Base-by-base conservation (phyloP, 768 basidiomycete genomes). In the Leccinellum luteum region DNA sequence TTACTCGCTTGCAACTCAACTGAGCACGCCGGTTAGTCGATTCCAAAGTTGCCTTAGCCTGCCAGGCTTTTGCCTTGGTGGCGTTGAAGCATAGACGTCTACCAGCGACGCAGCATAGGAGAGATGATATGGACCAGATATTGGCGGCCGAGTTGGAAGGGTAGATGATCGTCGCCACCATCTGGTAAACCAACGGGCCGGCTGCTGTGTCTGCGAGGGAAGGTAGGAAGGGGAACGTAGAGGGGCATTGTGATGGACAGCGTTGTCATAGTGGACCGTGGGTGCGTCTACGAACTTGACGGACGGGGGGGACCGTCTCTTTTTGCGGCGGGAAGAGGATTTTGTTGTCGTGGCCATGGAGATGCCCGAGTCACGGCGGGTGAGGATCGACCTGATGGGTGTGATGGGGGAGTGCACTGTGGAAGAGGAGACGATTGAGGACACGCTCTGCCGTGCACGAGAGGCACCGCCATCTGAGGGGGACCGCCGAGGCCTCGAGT, bases 231-330 rank as follows among this genome's bases (percentile, higher is more conserved):
- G 57, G 1, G 63, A 62, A 34, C 48, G 64, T 2, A 41, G 61
- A 9, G 67, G 57, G 13, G 54, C 10, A 54, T 60, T 53, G 19
- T 38, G 32, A 56, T 64, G 64, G 10, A 59, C 17, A 25, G 44
- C 57, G 34, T 66, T 38, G 7, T 61, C 59, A 55, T 85, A 85
- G 65, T 86, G 80, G 9, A 87, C 76, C 3, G 79, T 86, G 15
- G 87, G 86, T 53, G 77, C 75, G 56, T 87, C 85, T 28, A 84
- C 84, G 60, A 89, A 90, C 62, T 86, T 90, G 51, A 90, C 88
- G 32, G 84, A 86, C 53, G 73, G 66, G 12, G 74, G 62, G 7
- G 71, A 67, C n/a, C 70, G 73, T 28, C 49, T 74, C 60, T 65
- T 75, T 57, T 60, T 66, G 17, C 71, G 62, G 32, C 67, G 60